These are phyloP conservation scores for Sugiyamaella marilandica DNA, from an alignment of 805 yeast species.

Conservation along the genomic window DNA sequence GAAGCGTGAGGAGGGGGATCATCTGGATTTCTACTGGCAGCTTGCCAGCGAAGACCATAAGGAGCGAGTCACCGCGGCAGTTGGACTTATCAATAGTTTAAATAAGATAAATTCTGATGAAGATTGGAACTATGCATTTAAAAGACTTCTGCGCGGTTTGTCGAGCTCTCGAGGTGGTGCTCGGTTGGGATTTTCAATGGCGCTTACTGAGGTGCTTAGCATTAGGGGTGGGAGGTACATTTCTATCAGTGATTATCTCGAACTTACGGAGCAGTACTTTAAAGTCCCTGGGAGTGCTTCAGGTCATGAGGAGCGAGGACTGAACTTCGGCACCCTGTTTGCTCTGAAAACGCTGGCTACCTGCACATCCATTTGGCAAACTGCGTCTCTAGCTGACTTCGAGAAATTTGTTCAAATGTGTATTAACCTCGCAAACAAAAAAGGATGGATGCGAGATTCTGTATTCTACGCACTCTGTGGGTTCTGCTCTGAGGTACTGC, in stretches of 20 bases:
- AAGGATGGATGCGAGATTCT: conserved; percentile 86
- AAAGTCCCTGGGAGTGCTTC: conserved; percentile 44
- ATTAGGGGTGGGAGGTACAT: conserved; percentile 30
- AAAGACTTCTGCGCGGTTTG: conserved; percentile 74
- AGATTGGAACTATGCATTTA: conserved; percentile 80
- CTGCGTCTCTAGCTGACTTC: conserved; percentile 33
- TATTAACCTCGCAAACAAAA: conserved; percentile 54
- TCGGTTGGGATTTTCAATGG: conserved; percentile 82
- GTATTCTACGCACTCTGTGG: conserved; percentile 65
- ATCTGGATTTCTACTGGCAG: conserved; percentile 62
- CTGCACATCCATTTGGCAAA: conserved; percentile 39
- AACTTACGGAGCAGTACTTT: conserved; percentile 35
- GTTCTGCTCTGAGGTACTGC: conserved; percentile 32
- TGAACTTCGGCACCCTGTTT: conserved; percentile 76
- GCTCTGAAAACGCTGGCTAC: conserved; percentile 74
- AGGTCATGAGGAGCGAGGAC: conserved; percentile 79
- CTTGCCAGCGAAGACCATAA: conserved; percentile 70
- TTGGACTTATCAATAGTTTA: conserved; percentile 58
- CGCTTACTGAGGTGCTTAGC: conserved; percentile 57
- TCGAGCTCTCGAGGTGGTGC: conserved; percentile 80
- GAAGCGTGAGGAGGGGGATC: conserved; percentile 6
- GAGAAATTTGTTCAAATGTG: conserved; percentile 42
- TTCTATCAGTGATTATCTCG: conserved; percentile 37
- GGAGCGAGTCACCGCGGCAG: conserved; percentile 72
- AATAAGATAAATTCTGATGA: conserved; percentile 31